Evolutionary conservation across 495 filamentous ascomycete genomes (phyloP).

Genomic region (Pseudoneurospora amorphoporcata): DNA sequence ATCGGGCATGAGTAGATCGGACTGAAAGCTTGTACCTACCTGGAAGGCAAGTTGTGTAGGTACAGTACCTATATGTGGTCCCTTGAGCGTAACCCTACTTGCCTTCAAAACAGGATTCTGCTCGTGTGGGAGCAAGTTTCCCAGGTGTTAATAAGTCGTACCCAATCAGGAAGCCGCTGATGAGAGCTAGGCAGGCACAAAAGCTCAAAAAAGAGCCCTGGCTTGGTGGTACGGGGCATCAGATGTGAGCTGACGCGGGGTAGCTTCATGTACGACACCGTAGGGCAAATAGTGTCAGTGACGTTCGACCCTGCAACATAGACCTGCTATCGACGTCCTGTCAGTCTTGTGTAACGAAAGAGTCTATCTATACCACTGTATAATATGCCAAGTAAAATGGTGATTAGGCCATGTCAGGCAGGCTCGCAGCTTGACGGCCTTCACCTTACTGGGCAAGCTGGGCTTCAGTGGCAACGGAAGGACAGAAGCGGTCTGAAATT

Average conservation of each 20-base stretch:
- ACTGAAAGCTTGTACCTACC: background rate
- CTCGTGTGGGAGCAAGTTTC: background rate
- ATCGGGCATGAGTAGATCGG: background rate
- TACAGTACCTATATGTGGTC: background rate
- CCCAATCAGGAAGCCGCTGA: background rate
- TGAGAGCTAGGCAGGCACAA: background rate
- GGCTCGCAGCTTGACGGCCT: background rate
- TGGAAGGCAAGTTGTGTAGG: background rate
- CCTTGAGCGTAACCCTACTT: background rate
- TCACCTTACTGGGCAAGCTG: background rate
- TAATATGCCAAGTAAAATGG: background rate
- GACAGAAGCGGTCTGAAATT: background rate
- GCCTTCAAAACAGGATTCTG: background rate
- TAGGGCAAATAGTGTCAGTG: background rate
- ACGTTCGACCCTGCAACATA: background rate
- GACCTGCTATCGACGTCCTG: background rate
- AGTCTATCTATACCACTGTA: background rate
- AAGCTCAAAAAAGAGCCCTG: background rate
- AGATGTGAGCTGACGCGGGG: background rate
- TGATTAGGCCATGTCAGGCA: background rate
- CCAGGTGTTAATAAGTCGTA: background rate
- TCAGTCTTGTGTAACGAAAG: background rate
- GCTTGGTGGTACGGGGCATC: background rate
- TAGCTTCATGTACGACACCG: background rate
- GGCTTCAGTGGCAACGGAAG: background rate